These are phyloP conservation scores for Talaromyces liani DNA, from an alignment of 495 filamentous ascomycete species.

Conservation along the genomic window DNA sequence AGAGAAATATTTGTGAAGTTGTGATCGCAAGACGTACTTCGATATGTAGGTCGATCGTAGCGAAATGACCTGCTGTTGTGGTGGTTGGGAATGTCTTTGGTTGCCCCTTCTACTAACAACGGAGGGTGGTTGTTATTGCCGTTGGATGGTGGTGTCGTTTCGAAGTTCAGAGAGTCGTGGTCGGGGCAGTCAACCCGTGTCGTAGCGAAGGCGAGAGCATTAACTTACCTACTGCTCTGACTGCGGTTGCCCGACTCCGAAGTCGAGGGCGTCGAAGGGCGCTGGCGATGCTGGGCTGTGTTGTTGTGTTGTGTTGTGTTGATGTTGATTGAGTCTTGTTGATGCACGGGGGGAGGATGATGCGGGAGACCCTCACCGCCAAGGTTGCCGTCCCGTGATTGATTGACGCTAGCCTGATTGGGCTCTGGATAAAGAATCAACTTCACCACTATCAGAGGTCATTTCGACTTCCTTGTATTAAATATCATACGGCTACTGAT, in stretches of 20 bases:
- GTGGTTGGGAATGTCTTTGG: not conserved
- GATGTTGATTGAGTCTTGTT: conserved; percentile 6
- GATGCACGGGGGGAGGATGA: conserved; percentile 2
- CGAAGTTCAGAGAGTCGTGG: conserved; percentile 17
- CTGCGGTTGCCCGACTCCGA: conserved; percentile 10
- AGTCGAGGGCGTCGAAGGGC: conserved; percentile 3
- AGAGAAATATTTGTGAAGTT: not conserved
- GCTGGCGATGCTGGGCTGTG: not conserved
- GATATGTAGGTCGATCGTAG: not conserved
- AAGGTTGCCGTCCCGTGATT: conserved; percentile 4
- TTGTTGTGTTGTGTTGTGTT: not conserved
- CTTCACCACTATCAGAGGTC: no score
- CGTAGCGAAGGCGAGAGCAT: not conserved
- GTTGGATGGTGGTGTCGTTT: conserved; percentile 18
- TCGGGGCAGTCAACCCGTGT: conserved; percentile 16
- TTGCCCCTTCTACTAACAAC: not conserved
- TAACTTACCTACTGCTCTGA: conserved; percentile 8
- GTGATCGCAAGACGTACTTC: not conserved
- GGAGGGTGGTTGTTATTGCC: conserved; percentile 6
- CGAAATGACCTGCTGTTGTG: conserved; percentile 15
- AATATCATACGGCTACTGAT: not conserved
- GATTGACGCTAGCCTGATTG: not conserved
- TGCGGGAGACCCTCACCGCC: conserved; percentile 6
- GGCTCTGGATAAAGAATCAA: not conserved
- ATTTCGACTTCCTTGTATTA: no score